These are phyloP conservation scores for Pseudevernia furfuracea DNA, from an alignment of 495 filamentous ascomycete species.

Conservation along the genomic window DNA sequence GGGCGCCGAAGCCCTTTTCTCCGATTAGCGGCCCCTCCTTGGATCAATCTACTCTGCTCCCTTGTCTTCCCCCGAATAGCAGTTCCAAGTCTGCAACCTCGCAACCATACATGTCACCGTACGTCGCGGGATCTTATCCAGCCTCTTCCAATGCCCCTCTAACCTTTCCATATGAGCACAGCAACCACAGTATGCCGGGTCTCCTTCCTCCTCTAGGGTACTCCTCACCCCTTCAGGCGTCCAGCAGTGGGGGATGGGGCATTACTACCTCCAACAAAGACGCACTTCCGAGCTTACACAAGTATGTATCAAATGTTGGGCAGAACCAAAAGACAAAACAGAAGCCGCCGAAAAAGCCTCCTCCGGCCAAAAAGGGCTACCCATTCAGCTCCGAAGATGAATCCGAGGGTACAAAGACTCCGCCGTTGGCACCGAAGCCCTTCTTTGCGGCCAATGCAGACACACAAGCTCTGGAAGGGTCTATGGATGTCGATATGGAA, in stretches of 20 bases:
- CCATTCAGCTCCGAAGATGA: slow-evolving; percentile 17
- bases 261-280: background rate
- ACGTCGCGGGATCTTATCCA: slow-evolving; percentile 2
- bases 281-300: background rate
- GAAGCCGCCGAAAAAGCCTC: slow-evolving; percentile 16
- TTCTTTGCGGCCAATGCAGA: slow-evolving; percentile 16
- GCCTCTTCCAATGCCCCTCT: background rate
- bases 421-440: slow-evolving; percentile 9
- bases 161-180: slow-evolving; percentile 9
- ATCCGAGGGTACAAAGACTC: slow-evolving; percentile 9
- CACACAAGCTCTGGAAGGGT: slow-evolving; percentile 21
- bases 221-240: background rate
- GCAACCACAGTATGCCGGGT: slow-evolving; percentile 10
- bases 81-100: slow-evolving; percentile 6
- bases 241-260: background rate
- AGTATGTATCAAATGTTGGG: background rate
- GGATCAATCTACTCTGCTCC: background rate
- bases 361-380: slow-evolving; percentile 4
- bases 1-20: slow-evolving; percentile 2
- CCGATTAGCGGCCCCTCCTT: background rate
- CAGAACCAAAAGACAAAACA: slow-evolving; percentile 5
- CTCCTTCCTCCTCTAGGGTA: background rate
- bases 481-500: slow-evolving; percentile 29
- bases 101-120: slow-evolving; percentile 12
- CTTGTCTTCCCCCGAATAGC: background rate